These are phyloP conservation scores for Trametes punicea DNA, from an alignment of 768 basidiomycete species.

Conservation along the genomic window DNA sequence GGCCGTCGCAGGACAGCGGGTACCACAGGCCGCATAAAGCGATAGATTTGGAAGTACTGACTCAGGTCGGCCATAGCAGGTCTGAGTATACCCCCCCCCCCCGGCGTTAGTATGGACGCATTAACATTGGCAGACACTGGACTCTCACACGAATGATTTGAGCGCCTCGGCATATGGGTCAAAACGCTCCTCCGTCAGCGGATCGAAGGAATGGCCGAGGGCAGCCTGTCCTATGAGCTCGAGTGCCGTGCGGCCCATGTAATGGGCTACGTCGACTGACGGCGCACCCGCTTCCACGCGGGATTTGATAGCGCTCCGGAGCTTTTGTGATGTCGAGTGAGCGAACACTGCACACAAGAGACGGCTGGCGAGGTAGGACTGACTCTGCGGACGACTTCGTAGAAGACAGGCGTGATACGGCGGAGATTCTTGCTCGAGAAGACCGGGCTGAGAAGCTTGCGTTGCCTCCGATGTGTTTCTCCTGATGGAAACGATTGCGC, in stretches of 20 bases:
- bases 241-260: constrained; percentile 25
- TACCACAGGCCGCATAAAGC: constrained; percentile 11
- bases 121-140: neutral
- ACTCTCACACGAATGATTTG: constrained; percentile 18
- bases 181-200: constrained; percentile 9
- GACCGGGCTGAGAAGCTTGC: constrained; percentile 19
- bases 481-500: neutral
- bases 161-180: constrained; percentile 25
- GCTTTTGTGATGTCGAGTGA: neutral
- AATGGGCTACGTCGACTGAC: constrained; percentile 21
- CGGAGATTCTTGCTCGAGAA: constrained; percentile 16
- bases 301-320: constrained; percentile 13
- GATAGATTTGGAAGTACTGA: neutral
- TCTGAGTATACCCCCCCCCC: neutral
- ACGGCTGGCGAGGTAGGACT: neutral
- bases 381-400: constrained; percentile 6
- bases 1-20: constrained; percentile 32
- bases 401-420: constrained; percentile 12
- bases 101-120: no score
- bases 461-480: constrained; percentile 22
- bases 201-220: constrained; percentile 26
- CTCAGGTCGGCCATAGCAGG: neutral
- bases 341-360: neutral
- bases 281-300: neutral
- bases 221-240: constrained; percentile 25